Evolutionary conservation across 1,139 yeast genomes (phyloP).

Genomic region (Entelexis sorbosivorans): DNA sequence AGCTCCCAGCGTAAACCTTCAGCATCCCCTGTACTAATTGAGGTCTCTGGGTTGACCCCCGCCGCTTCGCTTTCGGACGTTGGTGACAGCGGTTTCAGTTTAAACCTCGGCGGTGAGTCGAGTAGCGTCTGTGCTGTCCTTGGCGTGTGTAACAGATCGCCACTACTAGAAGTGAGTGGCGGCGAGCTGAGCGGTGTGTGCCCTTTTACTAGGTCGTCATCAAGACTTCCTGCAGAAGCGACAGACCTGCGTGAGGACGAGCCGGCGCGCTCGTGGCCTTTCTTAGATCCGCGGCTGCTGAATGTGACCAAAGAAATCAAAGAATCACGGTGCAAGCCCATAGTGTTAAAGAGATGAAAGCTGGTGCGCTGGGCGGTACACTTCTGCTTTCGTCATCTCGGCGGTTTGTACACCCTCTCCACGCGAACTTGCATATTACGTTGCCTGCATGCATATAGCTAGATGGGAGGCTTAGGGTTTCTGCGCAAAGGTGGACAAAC

Average conservation of each 20-base stretch:
- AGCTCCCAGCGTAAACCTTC: not conserved
- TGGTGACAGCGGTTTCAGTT: not conserved
- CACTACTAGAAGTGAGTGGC: not conserved
- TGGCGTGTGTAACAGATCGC: not conserved
- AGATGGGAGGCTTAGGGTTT: not conserved
- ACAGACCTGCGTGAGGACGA: not conserved
- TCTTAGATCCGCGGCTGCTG: not conserved
- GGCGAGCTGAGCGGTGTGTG: not conserved
- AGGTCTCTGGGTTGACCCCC: not conserved
- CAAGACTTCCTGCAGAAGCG: not conserved
- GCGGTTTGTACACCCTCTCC: not conserved
- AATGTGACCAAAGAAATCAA: not conserved
- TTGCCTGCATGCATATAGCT: constrained; percentile 1
- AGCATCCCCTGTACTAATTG: not conserved
- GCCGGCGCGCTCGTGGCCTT: not conserved
- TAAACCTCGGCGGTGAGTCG: not conserved
- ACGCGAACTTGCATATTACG: constrained; percentile 2
- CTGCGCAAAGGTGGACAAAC: not conserved
- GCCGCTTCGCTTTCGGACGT: not conserved
- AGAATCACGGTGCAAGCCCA: not conserved
- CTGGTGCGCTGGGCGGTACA: not conserved
- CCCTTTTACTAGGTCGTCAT: not conserved
- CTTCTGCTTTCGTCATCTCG: not conserved
- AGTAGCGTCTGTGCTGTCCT: not conserved
- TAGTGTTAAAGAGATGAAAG: not conserved